Conservation (phyloP, 2,329 filamentous ascomycete genomes). For the Thielaviopsis euricoi region DNA sequence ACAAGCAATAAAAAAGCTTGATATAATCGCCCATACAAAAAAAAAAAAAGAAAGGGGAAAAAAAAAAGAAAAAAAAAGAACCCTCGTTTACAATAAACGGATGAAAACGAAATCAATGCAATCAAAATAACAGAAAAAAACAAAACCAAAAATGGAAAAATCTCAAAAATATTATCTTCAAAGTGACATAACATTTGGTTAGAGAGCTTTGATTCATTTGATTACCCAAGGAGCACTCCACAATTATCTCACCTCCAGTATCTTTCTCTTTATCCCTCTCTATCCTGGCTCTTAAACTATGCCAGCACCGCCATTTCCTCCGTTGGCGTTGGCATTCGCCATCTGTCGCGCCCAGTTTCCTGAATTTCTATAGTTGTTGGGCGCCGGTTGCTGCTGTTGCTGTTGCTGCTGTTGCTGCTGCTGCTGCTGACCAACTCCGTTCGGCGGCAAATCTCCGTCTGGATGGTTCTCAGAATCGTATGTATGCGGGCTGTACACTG, state of each 20-base stretch:
- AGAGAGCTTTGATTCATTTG: no score
- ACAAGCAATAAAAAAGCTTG: conserved; percentile 9
- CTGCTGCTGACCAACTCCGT: conserved; percentile 23
- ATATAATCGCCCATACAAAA: conserved; percentile 13
- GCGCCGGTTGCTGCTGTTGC: conserved; percentile 12
- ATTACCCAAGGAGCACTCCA: no score
- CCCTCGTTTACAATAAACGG: conserved; percentile 15
- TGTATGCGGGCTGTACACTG: conserved; percentile 21
- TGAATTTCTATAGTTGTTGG: conserved; percentile 41
- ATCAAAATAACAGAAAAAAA: conserved; percentile 8
- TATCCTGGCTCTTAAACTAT: conserved; percentile 18
- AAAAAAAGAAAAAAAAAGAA: conserved; percentile 14
- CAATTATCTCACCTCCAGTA: conserved; percentile 7
- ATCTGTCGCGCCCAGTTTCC: conserved; percentile 26
- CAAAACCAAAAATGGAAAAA: not conserved
- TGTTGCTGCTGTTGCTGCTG: not conserved
- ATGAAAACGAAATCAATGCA: conserved; percentile 1
- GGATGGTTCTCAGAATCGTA: conserved; percentile 27
- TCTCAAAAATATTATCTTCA: no score
- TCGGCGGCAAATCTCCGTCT: conserved; percentile 24
- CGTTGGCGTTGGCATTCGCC: conserved; percentile 17
- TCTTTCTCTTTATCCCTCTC: not conserved
- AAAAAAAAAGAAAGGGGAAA: conserved; percentile 12
- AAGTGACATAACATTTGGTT: no score
- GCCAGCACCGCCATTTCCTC: conserved; percentile 32